Conservation (phyloP, 2,329 filamentous ascomycete species). For the Helotiales sp. region DNA sequence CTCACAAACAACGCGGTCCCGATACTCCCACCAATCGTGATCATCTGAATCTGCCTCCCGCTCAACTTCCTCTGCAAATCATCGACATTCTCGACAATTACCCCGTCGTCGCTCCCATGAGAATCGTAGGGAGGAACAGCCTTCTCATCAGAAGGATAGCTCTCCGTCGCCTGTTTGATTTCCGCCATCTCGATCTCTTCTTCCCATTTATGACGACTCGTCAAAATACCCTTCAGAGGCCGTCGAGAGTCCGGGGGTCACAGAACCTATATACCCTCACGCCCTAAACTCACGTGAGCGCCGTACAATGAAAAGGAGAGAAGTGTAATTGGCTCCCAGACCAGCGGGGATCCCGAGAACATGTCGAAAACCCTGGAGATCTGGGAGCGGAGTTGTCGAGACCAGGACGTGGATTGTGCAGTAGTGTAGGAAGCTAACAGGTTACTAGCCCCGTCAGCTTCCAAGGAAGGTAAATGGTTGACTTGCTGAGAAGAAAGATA, state of each 20-base stretch:
- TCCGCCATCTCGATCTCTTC: slow-evolving; percentile 16
- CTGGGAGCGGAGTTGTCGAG: not conserved
- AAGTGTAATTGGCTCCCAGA: too few relatives aligned
- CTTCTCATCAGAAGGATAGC: slow-evolving; percentile 16
- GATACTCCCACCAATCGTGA: slow-evolving; percentile 48
- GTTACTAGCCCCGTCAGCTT: not conserved
- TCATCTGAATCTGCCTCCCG: slow-evolving; percentile 49
- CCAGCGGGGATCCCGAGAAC: not conserved
- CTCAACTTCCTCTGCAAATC: slow-evolving; percentile 38
- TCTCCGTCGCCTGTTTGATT: slow-evolving; percentile 16
- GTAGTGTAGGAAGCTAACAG: not conserved
- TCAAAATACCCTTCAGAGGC: too few relatives aligned
- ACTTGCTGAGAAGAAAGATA: not conserved
- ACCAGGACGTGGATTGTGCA: not conserved
- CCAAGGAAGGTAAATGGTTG: slow-evolving; percentile 4
- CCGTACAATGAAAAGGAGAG: too few relatives aligned
- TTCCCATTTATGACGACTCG: too few relatives aligned
- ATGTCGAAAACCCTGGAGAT: not conserved
- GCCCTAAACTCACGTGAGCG: not conserved
- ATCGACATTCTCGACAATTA: slow-evolving; percentile 23
- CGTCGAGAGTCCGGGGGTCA: not conserved
- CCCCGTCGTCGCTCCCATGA: slow-evolving; percentile 1
- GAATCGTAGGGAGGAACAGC: slow-evolving; percentile 13
- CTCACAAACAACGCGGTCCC: slow-evolving; percentile 49
- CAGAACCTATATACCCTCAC: not conserved